Conservation (phyloP, 192 early-diverging fungal genomes). For the Linnemannia elongata region DNA sequence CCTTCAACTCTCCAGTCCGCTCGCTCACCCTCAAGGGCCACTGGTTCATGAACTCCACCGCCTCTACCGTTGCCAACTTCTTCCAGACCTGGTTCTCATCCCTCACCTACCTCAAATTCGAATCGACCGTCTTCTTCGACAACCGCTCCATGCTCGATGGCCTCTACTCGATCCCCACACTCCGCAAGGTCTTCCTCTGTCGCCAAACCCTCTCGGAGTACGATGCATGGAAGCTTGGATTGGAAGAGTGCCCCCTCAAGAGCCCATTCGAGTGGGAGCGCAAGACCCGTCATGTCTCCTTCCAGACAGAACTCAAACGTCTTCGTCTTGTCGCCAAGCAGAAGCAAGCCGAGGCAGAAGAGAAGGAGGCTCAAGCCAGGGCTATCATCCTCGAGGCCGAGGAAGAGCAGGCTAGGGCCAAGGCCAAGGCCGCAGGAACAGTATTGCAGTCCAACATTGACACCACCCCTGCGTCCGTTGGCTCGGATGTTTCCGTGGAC, state of each 20-base stretch:
- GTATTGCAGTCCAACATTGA: too few relatives aligned
- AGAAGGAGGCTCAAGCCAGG: neutral
- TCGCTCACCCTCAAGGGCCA: constrained; percentile 24
- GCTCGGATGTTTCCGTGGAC: neutral
- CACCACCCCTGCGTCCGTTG: neutral
- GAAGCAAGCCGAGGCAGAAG: neutral
- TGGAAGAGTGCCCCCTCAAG: constrained; percentile 16
- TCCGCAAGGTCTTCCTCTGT: constrained; percentile 20
- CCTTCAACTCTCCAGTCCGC: neutral
- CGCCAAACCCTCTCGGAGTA: constrained; percentile 8
- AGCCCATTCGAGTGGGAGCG: constrained; percentile 30
- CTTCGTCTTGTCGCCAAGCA: neutral
- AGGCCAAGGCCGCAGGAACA: neutral
- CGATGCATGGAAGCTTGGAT: constrained; percentile 35
- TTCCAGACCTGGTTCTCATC: constrained; percentile 7
- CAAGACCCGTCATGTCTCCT: constrained; percentile 13
- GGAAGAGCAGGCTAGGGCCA: neutral
- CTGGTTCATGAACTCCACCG: constrained; percentile 15
- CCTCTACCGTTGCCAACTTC: neutral
- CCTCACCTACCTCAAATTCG: constrained; percentile 7
- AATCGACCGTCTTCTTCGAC: neutral
- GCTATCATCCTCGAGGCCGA: neutral
- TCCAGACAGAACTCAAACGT: neutral
- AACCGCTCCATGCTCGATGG: neutral
- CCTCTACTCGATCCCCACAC: neutral